A percentile compares a stretch with the other conserved stretches of the same genome.
Conservation (phyloP, 441 rosid genomes). For the Theobroma grandiflorum region DNA sequence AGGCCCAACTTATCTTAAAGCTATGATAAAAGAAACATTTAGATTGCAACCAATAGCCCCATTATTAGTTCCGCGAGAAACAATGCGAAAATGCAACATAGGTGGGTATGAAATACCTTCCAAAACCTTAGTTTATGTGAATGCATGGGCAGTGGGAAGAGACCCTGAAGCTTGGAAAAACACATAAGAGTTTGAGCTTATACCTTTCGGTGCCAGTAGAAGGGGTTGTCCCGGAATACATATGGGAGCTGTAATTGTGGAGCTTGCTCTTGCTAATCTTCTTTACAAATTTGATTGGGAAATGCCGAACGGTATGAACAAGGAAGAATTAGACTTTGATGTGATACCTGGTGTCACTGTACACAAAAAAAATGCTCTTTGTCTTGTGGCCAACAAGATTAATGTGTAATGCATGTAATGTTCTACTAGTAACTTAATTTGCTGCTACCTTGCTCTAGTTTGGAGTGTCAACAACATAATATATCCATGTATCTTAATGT, state of each 20-base stretch:
- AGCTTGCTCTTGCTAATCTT: neutral
- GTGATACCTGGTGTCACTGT: neutral
- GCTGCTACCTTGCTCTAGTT: too few relatives aligned
- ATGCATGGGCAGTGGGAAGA: neutral
- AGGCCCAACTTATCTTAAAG: neutral
- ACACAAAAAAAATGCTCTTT: constrained; percentile 25
- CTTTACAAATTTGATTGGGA: constrained; percentile 9
- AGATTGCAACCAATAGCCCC: neutral
- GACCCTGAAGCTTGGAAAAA: too few relatives aligned
- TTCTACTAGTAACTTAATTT: too few relatives aligned
- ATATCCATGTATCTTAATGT: too few relatives aligned
- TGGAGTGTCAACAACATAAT: too few relatives aligned
- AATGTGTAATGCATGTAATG: neutral
- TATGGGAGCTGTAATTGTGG: neutral
- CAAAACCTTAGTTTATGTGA: neutral
- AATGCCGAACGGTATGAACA: constrained; percentile 1
- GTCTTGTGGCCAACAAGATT: neutral
- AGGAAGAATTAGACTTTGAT: constrained; percentile 39
- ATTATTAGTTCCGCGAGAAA: neutral
- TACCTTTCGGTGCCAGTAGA: neutral
- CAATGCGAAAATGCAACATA: neutral
- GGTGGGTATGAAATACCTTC: neutral
- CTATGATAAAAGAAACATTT: neutral
- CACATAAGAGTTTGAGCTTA: neutral
- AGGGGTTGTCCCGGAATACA: neutral